Evolutionary conservation across 179 eudicot genomes (phyloP), one percentile per base, ranked within the genome.

Genomic region (Actinidia arguta): DNA sequence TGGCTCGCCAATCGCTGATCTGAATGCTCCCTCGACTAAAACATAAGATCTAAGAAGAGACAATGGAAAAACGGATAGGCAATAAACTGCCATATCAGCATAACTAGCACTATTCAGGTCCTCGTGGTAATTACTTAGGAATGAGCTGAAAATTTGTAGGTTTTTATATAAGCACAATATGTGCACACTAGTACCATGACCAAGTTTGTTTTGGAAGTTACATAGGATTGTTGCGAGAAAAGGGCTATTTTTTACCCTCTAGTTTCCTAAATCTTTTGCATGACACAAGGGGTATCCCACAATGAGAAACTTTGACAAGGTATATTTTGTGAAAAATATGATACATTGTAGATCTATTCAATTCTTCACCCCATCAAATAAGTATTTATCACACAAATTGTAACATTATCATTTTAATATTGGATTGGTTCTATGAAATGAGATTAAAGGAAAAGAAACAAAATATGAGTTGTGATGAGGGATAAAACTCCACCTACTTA

Each of bases 1-100:
- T 0, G 94, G 86, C 75, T 93, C 96, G 12, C 94, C 94, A 10
- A 93, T 78, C 0, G 92, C 93, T 0, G 92, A 90, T 22, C 20
- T 80, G 63, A 80, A 78, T 36, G 2, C 42, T 73, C 69, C 79
- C 12, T 64, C 50, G 9, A 61, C 73, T 62, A 48, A 48, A 8
- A 63, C 48, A 50, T 4, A 5, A 50, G 24, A 63, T 31, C 73
- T 67, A 25, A 72, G 1, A 48, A 44, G 39, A 0, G 20, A 22
- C 48, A 27, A 5, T 4, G 48, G 16, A 17, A 63, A 17, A 14
- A 44, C 6, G 5, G 17, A 56, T 2, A 47, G 17, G 18, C 44
- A 47, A 48, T 27, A 78, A 64, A 9, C 44, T 17, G 58, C 61
- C 39, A 5, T 63, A 64, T 24, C 46, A 4, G 5, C 59, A 47